Base-by-base conservation (phyloP, 805 yeast species). In the Barnettozyma populi region DNA sequence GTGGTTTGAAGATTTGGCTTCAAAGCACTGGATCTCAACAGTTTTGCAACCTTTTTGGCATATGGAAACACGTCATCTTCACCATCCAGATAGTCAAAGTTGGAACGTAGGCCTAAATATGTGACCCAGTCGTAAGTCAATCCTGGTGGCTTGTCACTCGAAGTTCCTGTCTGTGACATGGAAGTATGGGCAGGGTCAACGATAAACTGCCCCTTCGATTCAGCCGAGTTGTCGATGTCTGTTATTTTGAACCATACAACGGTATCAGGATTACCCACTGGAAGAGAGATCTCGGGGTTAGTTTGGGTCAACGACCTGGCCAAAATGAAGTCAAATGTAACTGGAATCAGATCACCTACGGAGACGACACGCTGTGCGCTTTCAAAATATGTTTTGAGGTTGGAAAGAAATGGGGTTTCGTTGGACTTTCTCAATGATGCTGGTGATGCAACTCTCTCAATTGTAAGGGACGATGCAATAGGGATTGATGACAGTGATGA, bases 231-330 rank as follows among this genome's bases (percentile, higher is more conserved):
- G 4, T 74, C 74, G 5, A 68, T 58, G 4, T 76, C 83, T 2
- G 78, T 71, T 2, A 92, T 76, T 54, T 78, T 78, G 65, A 90
- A 92, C 97, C 97, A 92, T 0, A 90, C 95, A 18, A 90, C 75
- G 0, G 79, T 70, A 60, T 90, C 88, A 1, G 86, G 80, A 20
- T 72, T 72, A 0, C 87, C 88, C 3, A 69, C 64, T 0, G 90
- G 89, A 7, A 51, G 44, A 5, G 58, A 53, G 7, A 52, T 50
- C 4, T 55, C 57, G 10, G 50, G 50, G 23, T 52, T 47, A 2
- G 41, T 40, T 9, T 25, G 38, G 6, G 51, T 47, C 11, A 59
- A 46, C 4, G 87, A 72, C 52, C 73, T 73, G 0, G 95, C 82
- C 21, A 86, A 61, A 2, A 78, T 60, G 0, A 88, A 72, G 61